These are phyloP conservation scores for Xylariaceae sp. DNA, from an alignment of 2,329 filamentous ascomycete genomes.

Conservation along the genomic window DNA sequence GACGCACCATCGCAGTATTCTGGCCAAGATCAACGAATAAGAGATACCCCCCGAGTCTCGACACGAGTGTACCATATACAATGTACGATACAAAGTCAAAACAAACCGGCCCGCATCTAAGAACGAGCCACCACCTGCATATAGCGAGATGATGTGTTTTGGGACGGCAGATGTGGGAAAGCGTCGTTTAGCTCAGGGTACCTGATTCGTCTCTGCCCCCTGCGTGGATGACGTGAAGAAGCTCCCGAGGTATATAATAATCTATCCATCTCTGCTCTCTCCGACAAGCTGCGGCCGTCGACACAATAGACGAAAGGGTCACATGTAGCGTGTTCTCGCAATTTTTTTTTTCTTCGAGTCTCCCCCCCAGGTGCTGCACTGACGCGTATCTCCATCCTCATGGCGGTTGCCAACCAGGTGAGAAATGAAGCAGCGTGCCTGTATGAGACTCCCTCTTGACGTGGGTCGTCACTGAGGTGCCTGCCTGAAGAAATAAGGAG, in stretches of 20 bases:
- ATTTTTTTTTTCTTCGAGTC: too few species aligned
- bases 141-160: constrained; percentile 10
- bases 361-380: too few species aligned
- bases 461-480: too few species aligned
- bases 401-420: too few species aligned
- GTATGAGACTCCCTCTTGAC: too few species aligned
- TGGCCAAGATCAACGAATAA: constrained; percentile 99
- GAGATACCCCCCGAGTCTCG: constrained; percentile 25
- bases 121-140: constrained; percentile 14
- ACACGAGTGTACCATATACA: constrained; percentile 19
- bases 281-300: too few species aligned
- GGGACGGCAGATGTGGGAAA: background rate
- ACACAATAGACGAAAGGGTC: too few species aligned
- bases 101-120: background rate
- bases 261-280: constrained; percentile 5
- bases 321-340: too few species aligned
- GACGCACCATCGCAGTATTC: constrained; percentile 53
- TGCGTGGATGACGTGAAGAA: constrained; percentile 3
- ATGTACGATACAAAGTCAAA: constrained; percentile 10
- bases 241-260: constrained; percentile 2
- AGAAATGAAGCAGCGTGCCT: too few species aligned
- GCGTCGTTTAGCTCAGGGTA: background rate
- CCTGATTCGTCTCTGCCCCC: too few species aligned
- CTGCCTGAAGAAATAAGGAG: too few species aligned
- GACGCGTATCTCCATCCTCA: too few species aligned